Percentiles rank a stretch among this genome's conserved stretches.
Conservation (phyloP, 1,284 basidiomycete genomes). For the Coriolopsis trogii region DNA sequence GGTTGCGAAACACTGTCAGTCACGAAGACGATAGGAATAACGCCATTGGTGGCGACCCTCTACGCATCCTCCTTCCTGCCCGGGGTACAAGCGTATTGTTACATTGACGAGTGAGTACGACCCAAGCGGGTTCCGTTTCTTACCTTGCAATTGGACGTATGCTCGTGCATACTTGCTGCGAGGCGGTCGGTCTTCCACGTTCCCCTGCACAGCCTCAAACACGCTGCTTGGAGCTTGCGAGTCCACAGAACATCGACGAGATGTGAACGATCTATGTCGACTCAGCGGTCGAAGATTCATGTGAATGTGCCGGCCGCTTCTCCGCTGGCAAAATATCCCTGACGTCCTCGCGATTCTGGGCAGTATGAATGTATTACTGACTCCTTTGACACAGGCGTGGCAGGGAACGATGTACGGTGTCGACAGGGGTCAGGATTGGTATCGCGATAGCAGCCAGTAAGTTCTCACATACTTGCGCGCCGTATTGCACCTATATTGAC, state of each 20-base stretch:
- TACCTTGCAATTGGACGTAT: background rate
- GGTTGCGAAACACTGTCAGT: too few species aligned
- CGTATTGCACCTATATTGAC: background rate
- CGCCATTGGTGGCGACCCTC: background rate
- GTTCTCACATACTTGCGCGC: background rate
- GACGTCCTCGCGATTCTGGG: background rate
- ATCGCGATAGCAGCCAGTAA: constrained; percentile 34
- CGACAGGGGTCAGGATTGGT: constrained; percentile 30
- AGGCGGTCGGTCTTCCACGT: too few species aligned
- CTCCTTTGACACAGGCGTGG: constrained; percentile 18
- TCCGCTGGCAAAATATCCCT: background rate
- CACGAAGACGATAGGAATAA: background rate
- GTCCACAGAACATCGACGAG: too few species aligned
- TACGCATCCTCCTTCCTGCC: constrained; percentile 20
- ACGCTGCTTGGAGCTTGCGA: too few species aligned
- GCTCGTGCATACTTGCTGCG: background rate
- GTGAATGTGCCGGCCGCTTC: background rate
- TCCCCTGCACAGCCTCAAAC: too few species aligned
- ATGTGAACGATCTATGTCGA: too few species aligned
- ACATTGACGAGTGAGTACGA: constrained; percentile 25
- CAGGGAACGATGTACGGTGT: constrained; percentile 28
- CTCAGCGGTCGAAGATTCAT: too few species aligned
- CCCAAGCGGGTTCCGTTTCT: too few species aligned
- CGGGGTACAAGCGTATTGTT: constrained; percentile 27
- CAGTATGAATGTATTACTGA: background rate